A percentile compares a stretch with the other conserved stretches of the same genome.
Evolutionary conservation across 2,329 filamentous ascomycete species (phyloP).

Genomic region (Pezicula neosporulosa): DNA sequence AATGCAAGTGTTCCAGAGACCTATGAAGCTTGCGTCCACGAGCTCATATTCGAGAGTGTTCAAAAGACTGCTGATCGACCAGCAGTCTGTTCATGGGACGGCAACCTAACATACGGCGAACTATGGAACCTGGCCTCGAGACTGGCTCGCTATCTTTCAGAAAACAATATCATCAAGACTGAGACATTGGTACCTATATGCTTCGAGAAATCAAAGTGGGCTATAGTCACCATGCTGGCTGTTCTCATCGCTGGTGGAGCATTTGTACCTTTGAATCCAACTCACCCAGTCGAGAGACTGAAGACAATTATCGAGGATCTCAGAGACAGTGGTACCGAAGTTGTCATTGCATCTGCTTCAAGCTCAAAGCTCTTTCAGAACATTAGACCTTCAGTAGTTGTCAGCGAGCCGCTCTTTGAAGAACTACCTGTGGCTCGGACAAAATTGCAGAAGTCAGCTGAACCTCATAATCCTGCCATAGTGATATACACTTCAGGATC

Average conservation of each 20-base stretch:
- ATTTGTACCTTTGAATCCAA: constrained; percentile 20
- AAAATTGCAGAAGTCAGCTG: neutral
- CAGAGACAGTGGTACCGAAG: neutral
- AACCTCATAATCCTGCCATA: neutral
- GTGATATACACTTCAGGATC: constrained; percentile 8
- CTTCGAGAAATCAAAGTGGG: constrained; percentile 17
- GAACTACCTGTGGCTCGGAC: neutral
- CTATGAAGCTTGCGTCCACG: neutral
- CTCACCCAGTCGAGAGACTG: neutral
- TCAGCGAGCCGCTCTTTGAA: neutral
- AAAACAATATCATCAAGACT: constrained; percentile 4
- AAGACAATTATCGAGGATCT: neutral
- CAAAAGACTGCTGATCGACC: neutral
- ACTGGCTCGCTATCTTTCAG: constrained; percentile 1
- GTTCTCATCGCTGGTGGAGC: constrained; percentile 17
- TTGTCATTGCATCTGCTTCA: neutral
- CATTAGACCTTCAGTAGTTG: neutral
- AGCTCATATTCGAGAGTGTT: neutral
- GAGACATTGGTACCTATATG: constrained; percentile 13
- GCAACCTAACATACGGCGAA: constrained; percentile 10
- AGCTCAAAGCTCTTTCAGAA: neutral
- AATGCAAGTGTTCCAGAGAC: constrained; percentile 5
- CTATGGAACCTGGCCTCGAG: constrained; percentile 11
- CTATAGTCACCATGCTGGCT: constrained; percentile 16
- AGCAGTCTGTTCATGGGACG: constrained; percentile 3